Evolutionary conservation across 176 grass and related monocot genomes (phyloP).

Genomic region (Tillandsia fasciculata): DNA sequence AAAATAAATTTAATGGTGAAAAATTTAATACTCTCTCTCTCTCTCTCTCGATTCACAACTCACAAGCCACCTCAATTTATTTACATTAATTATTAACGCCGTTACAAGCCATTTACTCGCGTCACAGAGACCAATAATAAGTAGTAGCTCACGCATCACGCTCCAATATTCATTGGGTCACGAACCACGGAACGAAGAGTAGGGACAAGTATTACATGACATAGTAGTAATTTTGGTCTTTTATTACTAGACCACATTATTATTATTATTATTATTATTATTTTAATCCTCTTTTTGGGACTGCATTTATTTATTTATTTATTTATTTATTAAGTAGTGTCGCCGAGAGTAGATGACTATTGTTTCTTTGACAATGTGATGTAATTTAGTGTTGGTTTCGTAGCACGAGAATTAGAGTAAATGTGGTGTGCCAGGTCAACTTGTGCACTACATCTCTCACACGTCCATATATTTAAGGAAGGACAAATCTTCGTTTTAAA

Average conservation of each 20-base stretch:
- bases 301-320: no score
- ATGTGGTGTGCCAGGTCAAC: no score
- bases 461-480: no score
- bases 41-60: neutral
- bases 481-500: no score
- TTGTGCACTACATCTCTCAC: no score
- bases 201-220: slow-evolving; percentile 23
- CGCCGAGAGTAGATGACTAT: no score
- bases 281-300: neutral
- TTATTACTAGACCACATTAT: neutral
- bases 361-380: no score
- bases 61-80: neutral
- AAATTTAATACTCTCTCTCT: no score
- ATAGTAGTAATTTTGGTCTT: neutral
- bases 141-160: neutral
- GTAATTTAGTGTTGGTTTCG: no score
- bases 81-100: neutral
- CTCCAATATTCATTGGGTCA: neutral
- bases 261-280: neutral
- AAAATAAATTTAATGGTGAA: no score
- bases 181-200: neutral
- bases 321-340: no score
- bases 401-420: no score
- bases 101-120: neutral
- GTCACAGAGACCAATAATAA: slow-evolving; percentile 1